Evolutionary conservation across 139 green algal genomes (phyloP), one percentile per base, ranked within the genome.

Genomic region (Astrephomene gubernaculifera): DNA sequence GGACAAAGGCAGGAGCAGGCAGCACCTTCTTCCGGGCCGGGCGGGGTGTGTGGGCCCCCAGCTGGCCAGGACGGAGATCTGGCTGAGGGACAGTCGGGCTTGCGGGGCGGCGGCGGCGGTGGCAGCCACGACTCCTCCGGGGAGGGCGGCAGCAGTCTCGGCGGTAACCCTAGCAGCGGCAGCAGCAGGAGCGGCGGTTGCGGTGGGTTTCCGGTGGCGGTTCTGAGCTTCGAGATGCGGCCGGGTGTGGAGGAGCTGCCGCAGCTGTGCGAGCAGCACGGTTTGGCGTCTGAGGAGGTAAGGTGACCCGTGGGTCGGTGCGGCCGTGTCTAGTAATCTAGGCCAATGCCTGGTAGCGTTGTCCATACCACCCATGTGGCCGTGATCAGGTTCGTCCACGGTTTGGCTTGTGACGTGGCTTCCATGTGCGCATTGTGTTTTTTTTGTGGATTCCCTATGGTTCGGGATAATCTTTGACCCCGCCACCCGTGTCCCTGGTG

Each of bases 181-280:
- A 27, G 39, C 38, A 39, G 27, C 27, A 35, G 22, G 6, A 38
- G 0, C 7, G 68, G 39, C 22, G 39, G 8, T 24, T 24, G 39
- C 10, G 38, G 68, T 25, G 22, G 68, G 3, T n/a, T n/a, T n/a
- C n/a, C 41, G 29, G 31, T 67, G 31, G 60, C 61, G 41, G 27
- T 67, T 25, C 78, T 84, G 61, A 35, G 43, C 7, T 84, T 45
- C 43, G 78, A 84, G 78, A 29, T 65, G 6, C 78, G 78, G 24
- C 78, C 78, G 25, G 78, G 78, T 4, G 78, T 74, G 63, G 78
- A 84, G 78, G 78, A 74, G 61, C 43, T 84, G 61, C 78, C 78
- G 61, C 61, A 31, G 41, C 78, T 84, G 61, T 82, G 57, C 38
- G 38, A 27, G 22, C 3, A 25, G 36, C 36, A 82, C 75, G 75